phyloP scores from a whole-genome alignment of 768 basidiomycete genomes.

The Lyophyllum atratum region DNA sequence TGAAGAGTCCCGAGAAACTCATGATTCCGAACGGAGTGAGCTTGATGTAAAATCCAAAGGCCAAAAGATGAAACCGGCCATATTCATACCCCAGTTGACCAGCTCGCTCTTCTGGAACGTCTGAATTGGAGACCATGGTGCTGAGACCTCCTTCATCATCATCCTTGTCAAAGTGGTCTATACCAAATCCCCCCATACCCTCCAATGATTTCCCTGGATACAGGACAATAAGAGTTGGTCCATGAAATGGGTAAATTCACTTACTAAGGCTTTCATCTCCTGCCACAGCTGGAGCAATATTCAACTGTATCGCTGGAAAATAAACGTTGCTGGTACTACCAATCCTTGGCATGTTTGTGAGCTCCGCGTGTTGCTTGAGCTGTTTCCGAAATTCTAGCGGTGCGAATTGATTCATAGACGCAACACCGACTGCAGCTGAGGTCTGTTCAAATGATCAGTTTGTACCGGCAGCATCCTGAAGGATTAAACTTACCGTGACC shows the following conservation, averaged over 20 bases:
- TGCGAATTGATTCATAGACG: background rate
- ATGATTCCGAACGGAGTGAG: background rate
- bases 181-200: conserved; percentile 13
- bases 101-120: background rate
- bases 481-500: background rate
- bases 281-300: background rate
- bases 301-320: conserved; percentile 2
- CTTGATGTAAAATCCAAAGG: conserved; percentile 11
- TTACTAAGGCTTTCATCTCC: background rate
- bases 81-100: conserved; percentile 5
- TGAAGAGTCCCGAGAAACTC: conserved; percentile 12
- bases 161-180: conserved; percentile 7
- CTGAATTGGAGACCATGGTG: conserved; percentile 5
- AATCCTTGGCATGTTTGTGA: conserved; percentile 5
- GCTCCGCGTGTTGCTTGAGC: background rate
- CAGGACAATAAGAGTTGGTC: no score
- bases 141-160: conserved; percentile 11
- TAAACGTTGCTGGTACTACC: background rate
- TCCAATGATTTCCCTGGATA: conserved; percentile 5
- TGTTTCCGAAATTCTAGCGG: background rate
- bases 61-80: conserved; percentile 17
- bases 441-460: background rate
- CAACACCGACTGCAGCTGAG: background rate
- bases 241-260: background rate
- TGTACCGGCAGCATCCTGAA: no score